phyloP scores from a whole-genome alignment of 1,284 basidiomycete species.

The Rhodofomes roseus region DNA sequence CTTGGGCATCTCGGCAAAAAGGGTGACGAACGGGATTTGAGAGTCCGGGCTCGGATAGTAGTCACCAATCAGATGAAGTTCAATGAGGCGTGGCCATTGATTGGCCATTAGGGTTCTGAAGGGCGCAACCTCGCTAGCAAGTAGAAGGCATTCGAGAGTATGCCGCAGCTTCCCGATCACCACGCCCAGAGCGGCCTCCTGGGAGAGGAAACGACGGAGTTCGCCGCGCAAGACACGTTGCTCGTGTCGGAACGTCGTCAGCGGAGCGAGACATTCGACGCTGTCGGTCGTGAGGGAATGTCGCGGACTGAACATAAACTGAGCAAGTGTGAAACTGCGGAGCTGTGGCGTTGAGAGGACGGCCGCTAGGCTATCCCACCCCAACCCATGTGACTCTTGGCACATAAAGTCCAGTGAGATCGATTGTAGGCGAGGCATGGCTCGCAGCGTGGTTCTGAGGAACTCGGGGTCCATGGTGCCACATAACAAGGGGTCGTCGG shows the following conservation, averaged over 20 bases:
- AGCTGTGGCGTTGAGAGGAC: not conserved
- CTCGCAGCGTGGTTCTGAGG: not conserved
- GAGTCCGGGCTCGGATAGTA: not conserved
- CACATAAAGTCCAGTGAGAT: not conserved
- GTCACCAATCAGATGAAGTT: not conserved
- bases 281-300: not conserved
- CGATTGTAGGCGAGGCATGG: not conserved
- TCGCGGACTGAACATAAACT: not conserved
- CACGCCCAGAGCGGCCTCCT: not conserved
- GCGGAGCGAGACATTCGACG: not conserved
- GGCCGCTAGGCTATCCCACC: not conserved
- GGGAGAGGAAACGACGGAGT: not conserved
- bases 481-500: not conserved
- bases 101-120: not conserved
- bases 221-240: not conserved
- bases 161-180: not conserved
- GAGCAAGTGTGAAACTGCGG: not conserved
- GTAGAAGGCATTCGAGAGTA: not conserved
- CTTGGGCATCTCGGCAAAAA: not conserved
- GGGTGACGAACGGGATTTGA: not conserved
- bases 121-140: not conserved
- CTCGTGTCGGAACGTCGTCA: not conserved
- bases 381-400: not conserved
- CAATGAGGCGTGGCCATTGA: not conserved
- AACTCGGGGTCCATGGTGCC: not conserved